Percentiles rank a stretch among this genome's conserved stretches.
phyloP scores from a whole-genome alignment of 169 alveolate species.

The Eimeria acervulina region DNA sequence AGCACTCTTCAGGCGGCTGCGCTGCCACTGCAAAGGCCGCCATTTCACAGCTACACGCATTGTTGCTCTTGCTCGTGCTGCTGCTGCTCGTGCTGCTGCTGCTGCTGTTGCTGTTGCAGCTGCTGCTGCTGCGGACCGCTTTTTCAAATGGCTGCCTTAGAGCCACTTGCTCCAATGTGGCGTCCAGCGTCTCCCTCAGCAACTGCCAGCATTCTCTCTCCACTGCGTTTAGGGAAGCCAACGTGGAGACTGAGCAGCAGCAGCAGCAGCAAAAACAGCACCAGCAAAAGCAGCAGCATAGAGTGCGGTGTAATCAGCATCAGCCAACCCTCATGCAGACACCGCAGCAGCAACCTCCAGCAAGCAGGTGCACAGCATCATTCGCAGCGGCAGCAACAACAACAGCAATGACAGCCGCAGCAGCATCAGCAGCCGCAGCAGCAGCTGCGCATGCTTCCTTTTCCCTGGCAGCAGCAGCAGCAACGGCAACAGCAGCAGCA shows the following conservation, averaged over 20 bases:
- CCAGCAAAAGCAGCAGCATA: constrained; percentile 49
- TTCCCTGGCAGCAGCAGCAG: not conserved
- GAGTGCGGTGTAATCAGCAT: not conserved
- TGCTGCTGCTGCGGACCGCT: constrained; percentile 75
- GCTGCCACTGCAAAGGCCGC: not conserved
- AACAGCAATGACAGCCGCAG: not conserved
- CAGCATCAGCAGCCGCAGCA: not conserved
- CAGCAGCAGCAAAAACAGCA: constrained; percentile 42
- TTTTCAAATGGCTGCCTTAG: constrained; percentile 59
- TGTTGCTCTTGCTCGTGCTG: constrained; percentile 23
- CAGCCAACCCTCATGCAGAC: not conserved
- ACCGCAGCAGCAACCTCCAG: not conserved
- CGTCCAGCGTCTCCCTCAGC: constrained; percentile 59
- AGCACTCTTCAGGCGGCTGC: not conserved
- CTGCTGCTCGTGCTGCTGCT: constrained; percentile 28
- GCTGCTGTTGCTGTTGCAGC: constrained; percentile 53
- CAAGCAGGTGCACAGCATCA: not conserved
- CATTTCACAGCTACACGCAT: not conserved
- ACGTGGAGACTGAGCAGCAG: constrained; percentile 72
- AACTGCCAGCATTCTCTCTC: constrained; percentile 78
- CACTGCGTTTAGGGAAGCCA: constrained; percentile 76
- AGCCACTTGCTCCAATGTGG: constrained; percentile 54
- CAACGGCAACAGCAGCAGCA: constrained; percentile 27
- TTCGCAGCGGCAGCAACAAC: constrained; percentile 33
- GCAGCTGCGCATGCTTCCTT: too few species aligned